A percentile compares a stretch with the other conserved stretches of the same genome.
These are phyloP conservation scores for Epichloe bromicola DNA, from an alignment of 2,329 filamentous ascomycete genomes.

Conservation along the genomic window DNA sequence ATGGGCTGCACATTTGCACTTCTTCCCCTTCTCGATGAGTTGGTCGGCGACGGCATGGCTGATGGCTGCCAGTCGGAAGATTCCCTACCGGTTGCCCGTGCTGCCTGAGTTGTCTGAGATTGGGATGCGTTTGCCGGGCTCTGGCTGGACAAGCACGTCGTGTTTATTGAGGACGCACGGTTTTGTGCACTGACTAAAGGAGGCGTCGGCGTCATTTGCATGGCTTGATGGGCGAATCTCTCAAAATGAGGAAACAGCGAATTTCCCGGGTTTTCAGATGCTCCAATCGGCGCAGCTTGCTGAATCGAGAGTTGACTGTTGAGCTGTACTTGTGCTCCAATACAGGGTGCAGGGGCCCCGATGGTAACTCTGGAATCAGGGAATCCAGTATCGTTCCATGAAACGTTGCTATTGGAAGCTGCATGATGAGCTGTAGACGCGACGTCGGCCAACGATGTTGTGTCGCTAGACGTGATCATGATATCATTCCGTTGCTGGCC, in stretches of 20 bases:
- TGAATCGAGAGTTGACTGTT: neutral
- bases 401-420: neutral
- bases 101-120: neutral
- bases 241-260: neutral
- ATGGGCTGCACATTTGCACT: neutral
- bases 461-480: neutral
- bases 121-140: neutral
- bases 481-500: neutral
- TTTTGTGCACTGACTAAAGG: neutral
- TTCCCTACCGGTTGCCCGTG: neutral
- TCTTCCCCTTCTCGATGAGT: neutral
- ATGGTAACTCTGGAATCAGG: neutral
- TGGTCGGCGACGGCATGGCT: neutral
- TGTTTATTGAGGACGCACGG: neutral
- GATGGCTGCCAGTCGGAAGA: neutral
- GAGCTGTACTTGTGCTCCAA: neutral
- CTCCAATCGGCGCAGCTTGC: neutral
- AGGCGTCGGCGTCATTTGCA: neutral
- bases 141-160: neutral
- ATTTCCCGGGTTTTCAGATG: neutral
- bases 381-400: neutral
- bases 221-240: neutral
- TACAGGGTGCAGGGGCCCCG: neutral
- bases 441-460: neutral
- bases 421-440: neutral